phyloP scores from a whole-genome alignment of 176 grass and related monocot species.

The Avena atlantica region DNA sequence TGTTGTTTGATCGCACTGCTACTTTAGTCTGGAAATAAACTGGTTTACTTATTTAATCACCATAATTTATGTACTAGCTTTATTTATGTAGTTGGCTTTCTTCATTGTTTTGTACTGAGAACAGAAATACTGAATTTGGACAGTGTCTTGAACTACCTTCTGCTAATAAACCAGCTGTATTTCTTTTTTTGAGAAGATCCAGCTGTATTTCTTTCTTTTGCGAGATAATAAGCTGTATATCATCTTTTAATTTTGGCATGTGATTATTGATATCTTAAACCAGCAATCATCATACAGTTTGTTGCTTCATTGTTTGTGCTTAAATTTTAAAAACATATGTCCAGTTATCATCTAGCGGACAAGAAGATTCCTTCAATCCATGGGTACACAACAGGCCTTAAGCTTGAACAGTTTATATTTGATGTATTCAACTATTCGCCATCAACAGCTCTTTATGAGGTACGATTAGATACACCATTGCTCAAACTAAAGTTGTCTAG shows the following conservation, averaged over 20 bases:
- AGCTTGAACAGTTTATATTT: conserved; percentile 95
- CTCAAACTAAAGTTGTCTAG: conserved; percentile 11
- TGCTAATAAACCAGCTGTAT: conserved; percentile 9
- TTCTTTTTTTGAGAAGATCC: background rate
- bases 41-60: background rate
- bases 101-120: conserved; percentile 1
- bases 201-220: conserved; percentile 14
- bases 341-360: conserved; percentile 85
- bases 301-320: conserved; percentile 7
- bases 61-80: background rate
- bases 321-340: conserved; percentile 36
- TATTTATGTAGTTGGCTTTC: background rate
- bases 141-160: background rate
- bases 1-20: conserved; percentile 7
- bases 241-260: background rate
- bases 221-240: background rate
- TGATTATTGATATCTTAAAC: conserved; percentile 29
- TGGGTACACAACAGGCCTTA: conserved; percentile 72
- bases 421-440: conserved; percentile 86
- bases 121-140: too few relatives aligned
- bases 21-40: too few relatives aligned
- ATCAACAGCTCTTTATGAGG: conserved; percentile 86
- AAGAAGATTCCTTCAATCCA: conserved; percentile 94
- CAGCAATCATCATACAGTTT: conserved; percentile 21
- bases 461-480: conserved; percentile 34